Evolutionary conservation across 2,329 filamentous ascomycete species (phyloP).

Genomic region (Hirsutella rhossiliensis): DNA sequence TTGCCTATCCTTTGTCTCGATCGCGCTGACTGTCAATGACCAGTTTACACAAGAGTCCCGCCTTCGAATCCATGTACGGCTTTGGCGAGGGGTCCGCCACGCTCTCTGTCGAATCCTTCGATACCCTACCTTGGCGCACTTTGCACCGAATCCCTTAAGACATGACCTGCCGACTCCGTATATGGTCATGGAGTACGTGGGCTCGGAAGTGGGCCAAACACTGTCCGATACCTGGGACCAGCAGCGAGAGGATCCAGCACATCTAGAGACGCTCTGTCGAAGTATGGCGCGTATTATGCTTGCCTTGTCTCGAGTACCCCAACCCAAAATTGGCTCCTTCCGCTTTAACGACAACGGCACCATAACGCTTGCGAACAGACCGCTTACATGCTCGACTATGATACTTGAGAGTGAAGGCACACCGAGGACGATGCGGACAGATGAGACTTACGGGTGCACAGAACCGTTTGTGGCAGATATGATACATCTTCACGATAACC

Average conservation of each 20-base stretch:
- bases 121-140: background rate
- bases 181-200: conserved; percentile 1
- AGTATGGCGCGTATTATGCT: background rate
- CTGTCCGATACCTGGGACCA: background rate
- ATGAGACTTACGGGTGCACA: background rate
- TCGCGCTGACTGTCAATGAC: background rate
- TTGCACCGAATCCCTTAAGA: background rate
- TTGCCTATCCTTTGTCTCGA: background rate
- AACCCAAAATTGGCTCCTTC: background rate
- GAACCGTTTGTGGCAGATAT: background rate
- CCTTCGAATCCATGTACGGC: background rate
- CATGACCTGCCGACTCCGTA: background rate
- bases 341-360: conserved; percentile 1
- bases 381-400: background rate
- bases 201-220: background rate
- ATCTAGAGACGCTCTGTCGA: background rate
- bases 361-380: background rate
- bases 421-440: background rate
- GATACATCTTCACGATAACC: background rate
- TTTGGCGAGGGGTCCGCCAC: background rate
- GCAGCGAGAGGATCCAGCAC: background rate
- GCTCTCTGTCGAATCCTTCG: background rate
- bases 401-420: conserved; percentile 1
- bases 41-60: conserved; percentile 1
- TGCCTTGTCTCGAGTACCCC: background rate